phyloP scores from a whole-genome alignment of 805 yeast genomes.

The Tetrapisispora nanseiensis region DNA sequence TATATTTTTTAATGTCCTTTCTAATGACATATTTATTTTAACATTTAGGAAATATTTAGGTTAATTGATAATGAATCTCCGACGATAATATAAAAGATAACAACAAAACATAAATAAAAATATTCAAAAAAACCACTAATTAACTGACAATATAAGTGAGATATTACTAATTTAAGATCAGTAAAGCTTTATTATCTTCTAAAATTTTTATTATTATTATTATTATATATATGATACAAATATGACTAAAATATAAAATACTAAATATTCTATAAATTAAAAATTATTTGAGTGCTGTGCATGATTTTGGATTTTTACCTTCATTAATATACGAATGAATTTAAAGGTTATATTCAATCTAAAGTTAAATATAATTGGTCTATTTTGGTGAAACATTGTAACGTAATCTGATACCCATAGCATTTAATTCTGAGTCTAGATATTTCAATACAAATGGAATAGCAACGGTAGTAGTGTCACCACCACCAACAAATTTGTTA shows the following conservation, averaged over 20 bases:
- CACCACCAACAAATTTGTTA: constrained; percentile 82
- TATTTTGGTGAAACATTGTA: constrained; percentile 69
- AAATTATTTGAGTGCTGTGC: constrained; percentile 4
- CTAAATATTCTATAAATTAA: constrained; percentile 1
- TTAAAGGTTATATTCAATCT: neutral
- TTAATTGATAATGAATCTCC: too few relatives aligned
- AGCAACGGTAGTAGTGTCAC: constrained; percentile 88
- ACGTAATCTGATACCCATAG: constrained; percentile 93
- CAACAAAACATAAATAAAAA: too few relatives aligned
- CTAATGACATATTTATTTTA: too few relatives aligned
- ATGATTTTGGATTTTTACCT: constrained; percentile 1
- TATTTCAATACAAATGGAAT: constrained; percentile 94
- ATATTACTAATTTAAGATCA: neutral
- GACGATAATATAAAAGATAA: too few relatives aligned
- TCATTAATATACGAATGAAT: neutral
- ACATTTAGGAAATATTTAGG: too few relatives aligned
- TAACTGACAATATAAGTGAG: neutral
- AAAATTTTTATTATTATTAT: constrained; percentile 1
- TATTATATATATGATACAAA: constrained; percentile 1
- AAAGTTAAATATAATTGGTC: neutral
- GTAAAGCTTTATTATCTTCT: neutral
- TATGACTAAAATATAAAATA: constrained; percentile 3
- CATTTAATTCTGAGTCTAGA: constrained; percentile 87
- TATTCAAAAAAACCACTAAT: neutral
- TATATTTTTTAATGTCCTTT: too few relatives aligned